Evolutionary conservation across 2,329 filamentous ascomycete species (phyloP), one percentile per base, ranked within the genome.

Genomic region (Alternaria conjuncta): DNA sequence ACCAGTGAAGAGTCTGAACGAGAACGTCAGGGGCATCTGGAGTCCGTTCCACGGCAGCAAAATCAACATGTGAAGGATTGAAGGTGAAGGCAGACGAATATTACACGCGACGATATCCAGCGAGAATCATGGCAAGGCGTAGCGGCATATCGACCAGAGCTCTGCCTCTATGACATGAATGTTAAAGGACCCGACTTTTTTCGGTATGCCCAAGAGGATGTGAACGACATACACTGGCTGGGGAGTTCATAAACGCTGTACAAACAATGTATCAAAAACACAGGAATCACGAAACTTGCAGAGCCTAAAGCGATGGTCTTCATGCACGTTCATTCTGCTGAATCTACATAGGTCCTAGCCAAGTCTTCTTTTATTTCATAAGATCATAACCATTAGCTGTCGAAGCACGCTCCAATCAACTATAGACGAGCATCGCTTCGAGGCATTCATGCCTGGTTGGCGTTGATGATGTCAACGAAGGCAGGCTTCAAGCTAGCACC

Each of bases 401-500:
- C 21, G 10, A 43, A 11, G 26, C 18, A 18, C 51, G 60, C 56
- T 65, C 49, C 8, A 43, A 45, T 55, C 54, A 43, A 15, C 77
- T 83, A 85, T 69, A 83, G 77, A 69, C 72, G 68, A 61, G 73
- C 68, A 51, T 64, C 69, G 47, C 84, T 64, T 49, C 70, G 71
- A 72, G 75, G 71, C 15, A 77, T 78, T 79, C 74, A 80, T 66
- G 78, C 75, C 58, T 70, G 69, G 61, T 79, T 87, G 73, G 86
- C 84, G 81, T 91, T 91, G 85, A 91, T 87, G 74, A 91, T 91
- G 72, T 91, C 88, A 74, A 90, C 86, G 78, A 91, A 97, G 71
- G 93, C 94, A 79, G 95, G 95, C 90, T 98, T 98, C 85, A 98
- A 89, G 82, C 92, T 96, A 79, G 95, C 95, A 83, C 95, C 95